Evolutionary conservation across 768 basidiomycete species (phyloP), one percentile per base, ranked within the genome.

Genomic region (Amanita thiersii): DNA sequence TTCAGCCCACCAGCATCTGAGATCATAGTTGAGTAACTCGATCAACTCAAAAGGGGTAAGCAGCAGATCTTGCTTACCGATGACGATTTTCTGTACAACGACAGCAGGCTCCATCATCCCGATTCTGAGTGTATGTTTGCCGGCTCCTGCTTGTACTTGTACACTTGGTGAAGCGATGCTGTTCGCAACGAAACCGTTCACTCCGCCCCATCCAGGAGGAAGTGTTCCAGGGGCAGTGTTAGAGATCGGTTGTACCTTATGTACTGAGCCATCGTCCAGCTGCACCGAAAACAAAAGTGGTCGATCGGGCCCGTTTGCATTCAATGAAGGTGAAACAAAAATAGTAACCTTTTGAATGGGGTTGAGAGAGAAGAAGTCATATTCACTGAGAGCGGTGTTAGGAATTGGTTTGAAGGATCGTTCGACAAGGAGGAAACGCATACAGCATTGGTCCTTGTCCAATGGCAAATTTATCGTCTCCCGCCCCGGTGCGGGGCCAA

Each of bases 281-380:
- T 72, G 67, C 1, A 79, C 50, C 5, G 74, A 74, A 43, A 77
- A 63, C 0, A 61, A 67, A 9, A 79, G 56, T 14, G 76, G 78
- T 1, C 72, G 64, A 41, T 71, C 62, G 20, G 56, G 55, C 2
- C 70, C 75, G 28, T 70, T 61, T 4, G 68, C 63, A 50, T 81
- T 81, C 37, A 74, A 56, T 0, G 75, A 70, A 0, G 78, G 74
- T 1, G 76, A 67, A 26, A 77, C 63, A 37, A 61, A 60, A 7
- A 72, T 62, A 3, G 65, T 72, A 20, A 73, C 63, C 7, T 65
- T 71, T 33, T 52, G 43, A 14, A 67, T 52, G 18, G 68, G 69
- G 59, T 75, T 70, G 66, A 81, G 79, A 43, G 61, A 73, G 58
- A 62, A 74, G 56, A 83, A 79, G 55, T 79, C 77, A 56, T 84